These are phyloP conservation scores for sorghum (Sorghum bicolor) DNA, from an alignment of 176 grass and related monocot genomes.

Conservation along the genomic window Sorghum_bicolor_NCBIv3 NC_012878.2:57070001-57070500, in stretches of 20 bases:
- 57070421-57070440: background rate
- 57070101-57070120: background rate
- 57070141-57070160: constrained; percentile 1
- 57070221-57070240: background rate
- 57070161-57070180: background rate
- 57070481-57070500: background rate
- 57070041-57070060: constrained; percentile 22
- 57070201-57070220: background rate
- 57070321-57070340: background rate
- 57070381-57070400: background rate
- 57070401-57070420: background rate
- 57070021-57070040: constrained; percentile 12
- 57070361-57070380: background rate
- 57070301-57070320: background rate
- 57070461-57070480: background rate
- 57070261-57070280: background rate
- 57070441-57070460: background rate
- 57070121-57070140: background rate
- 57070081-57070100: background rate
- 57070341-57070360: background rate
- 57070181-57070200: background rate
- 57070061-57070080: background rate
- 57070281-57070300: background rate
- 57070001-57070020: background rate
- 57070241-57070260: background rate